Evolutionary conservation across 2,329 filamentous ascomycete genomes (phyloP).

Genomic region (Elsinoe ampelina): DNA sequence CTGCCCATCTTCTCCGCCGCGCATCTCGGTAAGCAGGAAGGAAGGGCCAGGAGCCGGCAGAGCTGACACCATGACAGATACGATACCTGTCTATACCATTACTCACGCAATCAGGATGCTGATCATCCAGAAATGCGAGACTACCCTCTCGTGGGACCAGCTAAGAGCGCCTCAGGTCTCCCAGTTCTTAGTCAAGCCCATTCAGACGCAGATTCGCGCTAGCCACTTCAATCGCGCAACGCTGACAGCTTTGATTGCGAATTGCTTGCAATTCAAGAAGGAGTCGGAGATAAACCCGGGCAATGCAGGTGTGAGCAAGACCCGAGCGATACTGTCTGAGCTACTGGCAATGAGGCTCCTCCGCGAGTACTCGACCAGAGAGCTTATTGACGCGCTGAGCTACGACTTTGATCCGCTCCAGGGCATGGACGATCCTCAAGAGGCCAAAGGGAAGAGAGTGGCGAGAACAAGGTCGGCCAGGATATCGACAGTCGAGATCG

Average conservation of each 20-base stretch:
- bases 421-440: conserved; percentile 24
- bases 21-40: conserved; percentile 54
- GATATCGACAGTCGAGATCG: conserved; percentile 84
- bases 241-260: conserved; percentile 82
- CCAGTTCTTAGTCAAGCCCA: conserved; percentile 90
- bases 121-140: conserved; percentile 78
- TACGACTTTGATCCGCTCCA: conserved; percentile 85
- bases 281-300: conserved; percentile 74
- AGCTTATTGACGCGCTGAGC: conserved; percentile 86
- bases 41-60: not conserved
- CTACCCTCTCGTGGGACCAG: conserved; percentile 88
- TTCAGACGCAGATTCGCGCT: conserved; percentile 77
- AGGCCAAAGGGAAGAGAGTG: not conserved
- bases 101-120: conserved; percentile 84
- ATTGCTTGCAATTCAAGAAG: conserved; percentile 86
- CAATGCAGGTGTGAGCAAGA: conserved; percentile 73
- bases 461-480: conserved; percentile 54
- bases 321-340: conserved; percentile 81
- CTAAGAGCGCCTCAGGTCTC: conserved; percentile 91
- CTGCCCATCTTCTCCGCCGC: conserved; percentile 73
- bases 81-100: conserved; percentile 78
- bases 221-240: conserved; percentile 80
- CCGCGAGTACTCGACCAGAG: conserved; percentile 79
- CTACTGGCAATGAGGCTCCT: conserved; percentile 80
- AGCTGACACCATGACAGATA: conserved; percentile 47